Percentiles rank a stretch among this genome's conserved stretches.
Conservation (phyloP, 352 stramenopile genomes). For the Phytophthora capsici region DNA sequence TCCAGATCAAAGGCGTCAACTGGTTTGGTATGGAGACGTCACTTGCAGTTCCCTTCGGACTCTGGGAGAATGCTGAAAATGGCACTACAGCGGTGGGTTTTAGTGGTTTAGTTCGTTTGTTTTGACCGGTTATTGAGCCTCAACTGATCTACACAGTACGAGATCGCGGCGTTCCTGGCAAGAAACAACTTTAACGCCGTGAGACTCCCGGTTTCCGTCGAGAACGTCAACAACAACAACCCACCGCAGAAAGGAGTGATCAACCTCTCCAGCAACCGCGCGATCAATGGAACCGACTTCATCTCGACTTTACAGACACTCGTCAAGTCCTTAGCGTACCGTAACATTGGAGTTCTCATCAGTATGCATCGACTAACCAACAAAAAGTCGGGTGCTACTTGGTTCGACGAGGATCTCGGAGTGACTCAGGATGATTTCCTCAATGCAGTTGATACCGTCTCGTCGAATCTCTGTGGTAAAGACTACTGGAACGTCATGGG, state of each 20-base stretch:
- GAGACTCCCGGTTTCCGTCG: slow-evolving; percentile 66
- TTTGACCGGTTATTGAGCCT: not conserved
- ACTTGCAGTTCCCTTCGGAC: slow-evolving; percentile 68
- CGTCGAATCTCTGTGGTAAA: slow-evolving; percentile 61
- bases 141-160: slow-evolving; percentile 48
- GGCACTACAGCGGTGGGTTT: slow-evolving; percentile 62
- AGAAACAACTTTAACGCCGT: slow-evolving; percentile 88
- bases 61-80: slow-evolving; percentile 81
- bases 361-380: slow-evolving; percentile 79
- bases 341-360: slow-evolving; percentile 77
- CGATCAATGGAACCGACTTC: slow-evolving; percentile 73
- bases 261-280: slow-evolving; percentile 74
- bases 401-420: slow-evolving; percentile 58
- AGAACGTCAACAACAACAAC: slow-evolving; percentile 76
- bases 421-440: slow-evolving; percentile 71
- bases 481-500: slow-evolving; percentile 87
- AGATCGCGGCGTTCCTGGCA: slow-evolving; percentile 77
- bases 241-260: slow-evolving; percentile 63
- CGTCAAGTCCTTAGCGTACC: slow-evolving; percentile 69
- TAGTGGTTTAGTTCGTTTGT: not conserved
- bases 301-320: slow-evolving; percentile 79
- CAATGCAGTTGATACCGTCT: slow-evolving; percentile 57
- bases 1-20: slow-evolving; percentile 81
- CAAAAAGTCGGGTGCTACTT: slow-evolving; percentile 59
- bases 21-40: slow-evolving; percentile 85